Percentiles rank a stretch among this genome's conserved stretches.
Evolutionary conservation across 2,329 filamentous ascomycete species (phyloP).

Genomic region (Alternaria arborescens): DNA sequence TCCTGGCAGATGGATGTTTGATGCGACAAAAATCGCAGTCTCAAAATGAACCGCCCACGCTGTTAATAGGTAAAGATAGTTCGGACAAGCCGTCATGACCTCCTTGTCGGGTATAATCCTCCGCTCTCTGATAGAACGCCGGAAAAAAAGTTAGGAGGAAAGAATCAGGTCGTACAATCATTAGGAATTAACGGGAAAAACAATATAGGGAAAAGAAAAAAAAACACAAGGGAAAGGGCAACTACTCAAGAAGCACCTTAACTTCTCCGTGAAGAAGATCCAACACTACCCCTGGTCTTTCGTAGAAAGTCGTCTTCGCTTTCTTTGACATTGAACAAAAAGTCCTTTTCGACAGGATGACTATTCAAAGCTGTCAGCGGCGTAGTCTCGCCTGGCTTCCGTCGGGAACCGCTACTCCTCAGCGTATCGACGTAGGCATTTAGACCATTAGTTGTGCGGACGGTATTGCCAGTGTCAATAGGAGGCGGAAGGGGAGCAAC

Average conservation of each 20-base stretch:
- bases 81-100: neutral
- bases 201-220: no score
- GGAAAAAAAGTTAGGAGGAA: neutral
- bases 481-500: neutral
- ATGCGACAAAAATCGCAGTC: neutral
- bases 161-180: neutral
- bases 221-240: neutral
- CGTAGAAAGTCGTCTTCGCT: slow-evolving; percentile 7
- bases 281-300: neutral
- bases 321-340: slow-evolving; percentile 3
- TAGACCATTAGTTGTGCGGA: neutral
- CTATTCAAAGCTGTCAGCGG: neutral
- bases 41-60: neutral
- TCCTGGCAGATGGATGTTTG: neutral
- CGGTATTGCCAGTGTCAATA: neutral
- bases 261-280: neutral
- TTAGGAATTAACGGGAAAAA: neutral
- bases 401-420: neutral
- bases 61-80: neutral
- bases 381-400: neutral
- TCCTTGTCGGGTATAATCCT: neutral
- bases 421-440: neutral
- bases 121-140: neutral
- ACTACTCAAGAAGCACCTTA: neutral
- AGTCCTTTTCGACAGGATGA: neutral